Conservation (phyloP, 2,329 filamentous ascomycete species). For the Blastomyces parvus region DNA sequence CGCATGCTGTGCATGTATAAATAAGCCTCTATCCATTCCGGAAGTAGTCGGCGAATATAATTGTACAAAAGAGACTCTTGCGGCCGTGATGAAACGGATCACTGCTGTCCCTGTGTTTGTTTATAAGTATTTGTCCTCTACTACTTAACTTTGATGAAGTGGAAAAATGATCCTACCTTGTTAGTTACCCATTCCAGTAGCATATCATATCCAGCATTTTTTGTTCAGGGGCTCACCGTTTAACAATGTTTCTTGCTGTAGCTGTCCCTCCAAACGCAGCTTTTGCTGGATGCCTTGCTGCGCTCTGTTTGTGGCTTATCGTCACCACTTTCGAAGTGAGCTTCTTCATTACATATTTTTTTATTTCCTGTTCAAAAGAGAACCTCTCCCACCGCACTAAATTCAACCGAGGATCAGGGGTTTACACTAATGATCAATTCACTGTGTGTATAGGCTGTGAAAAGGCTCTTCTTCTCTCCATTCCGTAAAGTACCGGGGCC, state of each 20-base stretch:
- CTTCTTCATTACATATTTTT: neutral
- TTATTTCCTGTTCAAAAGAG: neutral
- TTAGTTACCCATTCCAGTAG: neutral
- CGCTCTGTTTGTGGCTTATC: neutral
- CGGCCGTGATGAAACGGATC: neutral
- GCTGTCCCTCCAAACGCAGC: neutral
- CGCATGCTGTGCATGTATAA: neutral
- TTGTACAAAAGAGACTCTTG: neutral
- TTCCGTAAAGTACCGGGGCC: constrained; percentile 4
- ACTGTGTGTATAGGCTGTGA: neutral
- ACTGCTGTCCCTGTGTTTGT: neutral
- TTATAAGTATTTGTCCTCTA: neutral
- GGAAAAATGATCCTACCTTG: neutral
- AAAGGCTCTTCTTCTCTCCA: constrained; percentile 6
- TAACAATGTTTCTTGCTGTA: neutral
- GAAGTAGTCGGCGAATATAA: neutral
- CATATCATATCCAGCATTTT: neutral
- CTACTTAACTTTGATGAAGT: neutral
- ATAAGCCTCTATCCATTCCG: neutral
- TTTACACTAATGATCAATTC: neutral
- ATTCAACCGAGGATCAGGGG: neutral
- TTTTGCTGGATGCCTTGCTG: neutral
- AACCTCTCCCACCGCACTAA: neutral
- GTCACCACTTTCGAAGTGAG: neutral
- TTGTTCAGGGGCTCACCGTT: neutral